Evolutionary conservation across 2,329 filamentous ascomycete genomes (phyloP), one percentile per base, ranked within the genome.

Genomic region (Alternaria brassicicola): DNA sequence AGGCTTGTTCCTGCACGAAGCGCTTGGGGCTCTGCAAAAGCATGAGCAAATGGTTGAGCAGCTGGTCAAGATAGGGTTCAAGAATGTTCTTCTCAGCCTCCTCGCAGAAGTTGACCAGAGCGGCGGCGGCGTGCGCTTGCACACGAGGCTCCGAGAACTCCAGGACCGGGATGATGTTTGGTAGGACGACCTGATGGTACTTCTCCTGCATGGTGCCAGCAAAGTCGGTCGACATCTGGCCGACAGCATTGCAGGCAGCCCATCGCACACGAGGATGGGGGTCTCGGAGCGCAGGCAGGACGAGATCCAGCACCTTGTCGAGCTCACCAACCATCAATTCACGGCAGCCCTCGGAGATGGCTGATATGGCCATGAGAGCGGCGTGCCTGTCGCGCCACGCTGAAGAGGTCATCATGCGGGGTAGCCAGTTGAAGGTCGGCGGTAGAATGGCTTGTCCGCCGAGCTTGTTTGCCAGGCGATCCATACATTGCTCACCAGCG

Each of bases 191-290:
- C 64, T 91, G 87, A 77, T 97, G 95, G 78, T 96, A 96, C 70
- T 97, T 95, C 67, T 92, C 90, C 79, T 99, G 95, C 94, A 99
- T 98, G 10, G 91, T 96, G 12, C 93, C 93, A 12, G 96, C 94
- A 77, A 99, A 99, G 75, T 99, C 95, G 30, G 95, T 99, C 81
- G 94, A 98, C 95, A 99, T 99, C 79, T 99, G 95, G 26, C 95
- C 95, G n/a, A 99, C 85, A 39, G 95, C 95, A 74, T 99, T 98
- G 82, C 95, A 99, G 31, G 93, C 95, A 51, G 95, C 95, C 89
- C 96, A 99, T 70, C 94, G 89, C 54, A 99, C 95, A 74, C 95
- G 91, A 38, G 95, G 91, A 74, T 99, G 95, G 36, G 90, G 86
- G 74, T 99, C 94, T 69, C 89, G 88, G 33, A 99, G 84, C 33